Conservation (phyloP, 2,329 filamentous ascomycete species). For the Samsoniella hepiali region DNA sequence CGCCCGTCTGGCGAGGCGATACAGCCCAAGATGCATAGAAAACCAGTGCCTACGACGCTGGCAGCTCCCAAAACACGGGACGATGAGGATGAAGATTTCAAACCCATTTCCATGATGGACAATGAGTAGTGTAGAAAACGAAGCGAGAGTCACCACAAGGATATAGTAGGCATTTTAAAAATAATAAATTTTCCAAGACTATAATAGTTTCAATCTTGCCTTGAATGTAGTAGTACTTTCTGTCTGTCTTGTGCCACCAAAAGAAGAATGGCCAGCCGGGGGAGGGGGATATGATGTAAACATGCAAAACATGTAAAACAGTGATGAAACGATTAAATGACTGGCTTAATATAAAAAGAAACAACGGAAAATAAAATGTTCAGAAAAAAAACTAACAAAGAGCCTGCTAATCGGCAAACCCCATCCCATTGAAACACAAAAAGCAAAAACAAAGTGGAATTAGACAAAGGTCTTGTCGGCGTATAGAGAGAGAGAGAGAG, state of each 20-base stretch:
- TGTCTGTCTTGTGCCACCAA: neutral
- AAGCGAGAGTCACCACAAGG: too few species aligned
- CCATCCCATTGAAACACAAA: slow-evolving; percentile 12
- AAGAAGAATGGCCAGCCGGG: neutral
- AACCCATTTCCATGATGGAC: neutral
- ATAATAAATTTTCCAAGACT: too few species aligned
- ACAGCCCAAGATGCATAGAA: slow-evolving; percentile 6
- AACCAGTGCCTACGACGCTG: neutral
- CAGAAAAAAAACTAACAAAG: slow-evolving; percentile 21
- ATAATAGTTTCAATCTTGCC: too few species aligned
- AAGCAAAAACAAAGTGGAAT: slow-evolving; percentile 5
- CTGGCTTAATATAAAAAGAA: slow-evolving; percentile 6
- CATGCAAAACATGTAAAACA: too few species aligned
- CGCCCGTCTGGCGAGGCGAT: neutral
- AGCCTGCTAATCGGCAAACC: slow-evolving; percentile 9
- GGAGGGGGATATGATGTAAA: neutral
- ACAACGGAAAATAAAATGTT: slow-evolving; percentile 21
- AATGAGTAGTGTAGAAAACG: neutral
- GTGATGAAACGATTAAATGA: neutral
- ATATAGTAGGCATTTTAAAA: too few species aligned
- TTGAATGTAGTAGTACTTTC: neutral
- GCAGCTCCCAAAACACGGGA: neutral
- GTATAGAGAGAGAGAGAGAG: neutral
- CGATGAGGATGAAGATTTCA: neutral
- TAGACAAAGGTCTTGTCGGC: slow-evolving; percentile 7